Percentiles rank a stretch among this genome's conserved stretches.
Conservation (phyloP, 306 rosid genomes). For the Coriaria nepalensis region DNA sequence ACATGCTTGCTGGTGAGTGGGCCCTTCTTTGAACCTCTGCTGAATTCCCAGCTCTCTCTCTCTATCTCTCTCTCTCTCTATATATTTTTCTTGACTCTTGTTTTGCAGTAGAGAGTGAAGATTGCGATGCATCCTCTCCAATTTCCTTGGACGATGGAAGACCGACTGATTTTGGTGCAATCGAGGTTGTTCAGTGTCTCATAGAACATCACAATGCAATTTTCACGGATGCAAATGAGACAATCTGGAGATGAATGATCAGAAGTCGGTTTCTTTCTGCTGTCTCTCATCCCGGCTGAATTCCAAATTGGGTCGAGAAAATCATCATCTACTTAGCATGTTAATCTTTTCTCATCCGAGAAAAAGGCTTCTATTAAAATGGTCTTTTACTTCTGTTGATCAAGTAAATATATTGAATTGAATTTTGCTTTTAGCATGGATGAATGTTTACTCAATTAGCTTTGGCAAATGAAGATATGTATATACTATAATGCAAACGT, state of each 20-base stretch:
- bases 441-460: no score
- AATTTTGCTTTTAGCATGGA: background rate
- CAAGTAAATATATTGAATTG: conserved; percentile 4
- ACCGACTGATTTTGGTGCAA: conserved; percentile 67
- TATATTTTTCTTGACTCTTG: background rate
- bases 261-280: conserved; percentile 1
- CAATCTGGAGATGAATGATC: conserved; percentile 63
- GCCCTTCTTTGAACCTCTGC: background rate
- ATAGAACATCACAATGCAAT: conserved; percentile 86
- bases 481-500: no score
- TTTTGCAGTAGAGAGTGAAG: conserved; percentile 56
- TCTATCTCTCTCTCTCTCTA: conserved; percentile 2
- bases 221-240: conserved; percentile 91
- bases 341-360: background rate
- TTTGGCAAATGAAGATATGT: no score
- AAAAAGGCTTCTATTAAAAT: background rate
- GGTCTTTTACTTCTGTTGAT: conserved; percentile 6
- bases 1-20: conserved; percentile 57
- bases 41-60: no score
- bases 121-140: conserved; percentile 52
- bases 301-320: conserved; percentile 14
- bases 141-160: conserved; percentile 90
- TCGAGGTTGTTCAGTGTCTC: conserved; percentile 90
- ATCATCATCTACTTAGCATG: background rate
- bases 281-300: background rate